Conservation (phyloP, 148 eudicot genomes). For the Amaranthus cruentus region DNA sequence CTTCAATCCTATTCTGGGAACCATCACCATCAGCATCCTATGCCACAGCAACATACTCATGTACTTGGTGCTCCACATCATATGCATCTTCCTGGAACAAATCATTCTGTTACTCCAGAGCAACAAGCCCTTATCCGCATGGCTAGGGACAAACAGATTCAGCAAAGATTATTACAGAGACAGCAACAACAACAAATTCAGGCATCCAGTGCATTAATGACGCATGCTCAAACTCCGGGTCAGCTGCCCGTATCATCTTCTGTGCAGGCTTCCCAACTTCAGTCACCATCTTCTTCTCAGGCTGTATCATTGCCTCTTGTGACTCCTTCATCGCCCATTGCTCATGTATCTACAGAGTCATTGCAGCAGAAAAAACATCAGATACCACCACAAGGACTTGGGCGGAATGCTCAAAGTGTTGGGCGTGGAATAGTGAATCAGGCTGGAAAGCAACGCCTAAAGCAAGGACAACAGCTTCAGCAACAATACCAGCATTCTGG, state of each 20-base stretch:
- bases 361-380: conserved; percentile 61
- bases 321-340: conserved; percentile 45
- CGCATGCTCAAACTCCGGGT: conserved; percentile 49
- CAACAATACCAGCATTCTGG: conserved; percentile 48
- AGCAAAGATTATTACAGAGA: conserved; percentile 48
- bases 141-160: conserved; percentile 65
- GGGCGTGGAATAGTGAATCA: conserved; percentile 45
- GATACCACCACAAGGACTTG: conserved; percentile 46
- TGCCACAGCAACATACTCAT: conserved; percentile 58
- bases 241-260: conserved; percentile 52
- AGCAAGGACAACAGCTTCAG: conserved; percentile 45
- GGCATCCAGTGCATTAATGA: conserved; percentile 48
- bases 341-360: conserved; percentile 39
- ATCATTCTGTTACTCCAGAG: conserved; percentile 44
- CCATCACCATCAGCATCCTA: conserved; percentile 51
- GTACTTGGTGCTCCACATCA: conserved; percentile 39
- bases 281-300: conserved; percentile 50
- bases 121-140: conserved; percentile 62
- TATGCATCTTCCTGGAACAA: conserved; percentile 52
- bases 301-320: conserved; percentile 39
- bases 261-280: conserved; percentile 49
- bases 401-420: conserved; percentile 43
- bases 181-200: conserved; percentile 41
- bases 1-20: conserved; percentile 48
- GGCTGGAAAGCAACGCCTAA: conserved; percentile 54